Evolutionary conservation across 352 stramenopile species (phyloP).

Genomic region (Pythium inflatum): DNA sequence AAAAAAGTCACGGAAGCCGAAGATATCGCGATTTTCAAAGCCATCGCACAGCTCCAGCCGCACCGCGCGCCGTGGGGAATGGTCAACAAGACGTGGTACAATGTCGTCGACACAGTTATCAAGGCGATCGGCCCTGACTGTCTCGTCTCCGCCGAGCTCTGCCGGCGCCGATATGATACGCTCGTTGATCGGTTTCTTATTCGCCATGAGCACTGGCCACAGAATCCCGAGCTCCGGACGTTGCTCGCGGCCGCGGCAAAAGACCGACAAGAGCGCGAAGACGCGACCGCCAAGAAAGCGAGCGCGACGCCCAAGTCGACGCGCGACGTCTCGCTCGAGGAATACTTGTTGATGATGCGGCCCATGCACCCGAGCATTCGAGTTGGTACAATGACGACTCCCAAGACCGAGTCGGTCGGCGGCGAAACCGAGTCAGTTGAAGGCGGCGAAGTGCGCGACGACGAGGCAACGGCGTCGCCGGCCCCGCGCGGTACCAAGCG

Average conservation of each 20-base stretch:
- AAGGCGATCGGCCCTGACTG: not conserved
- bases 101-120: not conserved
- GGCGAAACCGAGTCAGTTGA: not conserved
- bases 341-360: not conserved
- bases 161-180: conserved; percentile 1
- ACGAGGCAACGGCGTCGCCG: too few relatives aligned
- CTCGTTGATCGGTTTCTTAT: conserved; percentile 5
- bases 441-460: not conserved
- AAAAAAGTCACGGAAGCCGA: conserved; percentile 1
- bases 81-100: conserved; percentile 1
- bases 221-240: not conserved
- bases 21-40: conserved; percentile 15
- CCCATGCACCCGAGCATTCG: not conserved
- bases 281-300: not conserved
- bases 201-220: not conserved
- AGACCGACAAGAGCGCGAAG: conserved; percentile 3
- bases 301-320: not conserved
- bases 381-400: too few relatives aligned
- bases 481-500: too few relatives aligned
- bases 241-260: not conserved
- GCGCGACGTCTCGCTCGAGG: not conserved
- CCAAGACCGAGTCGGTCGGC: not conserved
- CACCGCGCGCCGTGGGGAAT: conserved; percentile 12
- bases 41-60: not conserved
- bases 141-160: not conserved